Conservation (phyloP, 257 asterid genomes). For the Knoxia roxburghii region DNA sequence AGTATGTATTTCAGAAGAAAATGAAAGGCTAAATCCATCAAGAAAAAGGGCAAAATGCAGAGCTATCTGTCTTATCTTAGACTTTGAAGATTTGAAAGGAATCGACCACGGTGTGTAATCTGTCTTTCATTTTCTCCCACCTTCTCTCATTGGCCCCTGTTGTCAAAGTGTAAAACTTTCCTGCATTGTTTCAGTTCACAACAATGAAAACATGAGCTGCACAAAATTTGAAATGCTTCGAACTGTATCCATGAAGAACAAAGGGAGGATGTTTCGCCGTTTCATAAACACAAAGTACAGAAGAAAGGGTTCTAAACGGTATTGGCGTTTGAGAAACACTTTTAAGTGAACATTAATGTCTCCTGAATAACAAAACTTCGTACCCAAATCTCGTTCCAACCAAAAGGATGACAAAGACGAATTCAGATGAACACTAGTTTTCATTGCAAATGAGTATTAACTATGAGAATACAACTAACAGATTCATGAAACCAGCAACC, state of each 20-base stretch:
- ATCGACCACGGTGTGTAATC: slow-evolving; percentile 69
- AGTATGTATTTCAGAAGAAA: slow-evolving; percentile 18
- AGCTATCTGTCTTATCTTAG: slow-evolving; percentile 11
- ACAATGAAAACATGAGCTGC: slow-evolving; percentile 2
- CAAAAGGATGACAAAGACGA: not conserved
- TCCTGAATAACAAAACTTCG: not conserved
- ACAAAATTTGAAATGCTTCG: not conserved
- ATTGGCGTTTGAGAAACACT: not conserved
- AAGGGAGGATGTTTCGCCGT: not conserved
- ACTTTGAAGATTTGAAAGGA: slow-evolving; percentile 71
- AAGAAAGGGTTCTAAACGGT: not conserved
- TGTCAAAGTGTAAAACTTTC: slow-evolving; percentile 81
- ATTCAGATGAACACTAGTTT: not conserved
- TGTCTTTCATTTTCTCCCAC: slow-evolving; percentile 90
- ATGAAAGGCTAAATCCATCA: slow-evolving; percentile 10
- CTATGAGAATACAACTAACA: not conserved
- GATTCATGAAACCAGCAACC: not conserved
- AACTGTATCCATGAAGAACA: not conserved
- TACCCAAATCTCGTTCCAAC: not conserved
- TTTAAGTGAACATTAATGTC: not conserved
- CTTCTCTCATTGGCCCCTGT: slow-evolving; percentile 91
- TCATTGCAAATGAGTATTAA: not conserved
- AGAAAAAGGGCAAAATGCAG: slow-evolving; percentile 4
- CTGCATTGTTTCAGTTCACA: slow-evolving; percentile 33
- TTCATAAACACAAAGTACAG: not conserved